Evolutionary conservation across 2,329 filamentous ascomycete species (phyloP).

Genomic region (Ceratocystis ficicola): DNA sequence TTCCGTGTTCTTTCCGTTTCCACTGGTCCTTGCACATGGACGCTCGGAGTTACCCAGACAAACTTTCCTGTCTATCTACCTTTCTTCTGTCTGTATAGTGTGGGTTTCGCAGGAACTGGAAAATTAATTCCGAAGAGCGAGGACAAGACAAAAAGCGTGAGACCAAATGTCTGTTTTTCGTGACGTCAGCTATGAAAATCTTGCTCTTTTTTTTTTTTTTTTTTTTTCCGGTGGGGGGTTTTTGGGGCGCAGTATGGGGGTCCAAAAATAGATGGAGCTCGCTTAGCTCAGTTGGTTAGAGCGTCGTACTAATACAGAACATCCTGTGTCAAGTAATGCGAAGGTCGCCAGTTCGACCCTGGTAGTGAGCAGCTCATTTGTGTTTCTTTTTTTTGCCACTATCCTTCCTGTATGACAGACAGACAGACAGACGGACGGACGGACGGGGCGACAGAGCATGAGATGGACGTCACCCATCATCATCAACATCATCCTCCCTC

Average conservation of each 20-base stretch:
- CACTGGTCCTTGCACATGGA: background rate
- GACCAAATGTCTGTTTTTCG: no score
- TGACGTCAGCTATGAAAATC: no score
- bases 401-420: no score
- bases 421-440: no score
- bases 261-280: slow-evolving; percentile 7
- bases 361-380: slow-evolving; percentile 14
- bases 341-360: slow-evolving; percentile 22
- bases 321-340: slow-evolving; percentile 16
- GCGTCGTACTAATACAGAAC: slow-evolving; percentile 20
- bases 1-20: background rate
- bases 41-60: no score
- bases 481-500: no score
- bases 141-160: no score
- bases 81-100: background rate
- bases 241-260: background rate
- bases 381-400: background rate
- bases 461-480: no score
- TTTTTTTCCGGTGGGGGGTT: background rate
- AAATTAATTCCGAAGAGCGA: no score
- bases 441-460: no score
- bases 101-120: no score
- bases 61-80: background rate
- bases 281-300: slow-evolving; percentile 21
- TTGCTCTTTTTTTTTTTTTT: no score